phyloP scores from a whole-genome alignment of 2,329 filamentous ascomycete genomes.

The Alternaria solani region DNA sequence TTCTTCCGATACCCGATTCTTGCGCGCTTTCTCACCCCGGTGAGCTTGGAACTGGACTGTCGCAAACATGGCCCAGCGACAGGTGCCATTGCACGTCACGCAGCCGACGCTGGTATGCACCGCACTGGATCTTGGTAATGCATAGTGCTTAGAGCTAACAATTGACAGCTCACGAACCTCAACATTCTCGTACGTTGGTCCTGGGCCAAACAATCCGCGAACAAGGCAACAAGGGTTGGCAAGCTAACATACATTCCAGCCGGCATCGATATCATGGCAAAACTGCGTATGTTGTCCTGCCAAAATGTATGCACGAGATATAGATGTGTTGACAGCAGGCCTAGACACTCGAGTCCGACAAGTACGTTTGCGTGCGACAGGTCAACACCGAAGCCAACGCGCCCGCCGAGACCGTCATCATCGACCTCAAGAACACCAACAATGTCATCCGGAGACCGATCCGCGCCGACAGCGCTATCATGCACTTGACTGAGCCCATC shows the following conservation, averaged over 20 bases:
- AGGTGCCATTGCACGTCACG: constrained; percentile 81
- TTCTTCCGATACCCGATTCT: constrained; percentile 45
- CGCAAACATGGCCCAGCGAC: constrained; percentile 71
- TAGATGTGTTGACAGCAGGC: constrained; percentile 28
- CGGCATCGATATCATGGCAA: constrained; percentile 82
- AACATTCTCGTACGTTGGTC: constrained; percentile 57
- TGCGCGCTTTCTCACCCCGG: constrained; percentile 43
- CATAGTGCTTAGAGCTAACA: constrained; percentile 38
- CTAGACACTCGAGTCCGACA: constrained; percentile 96
- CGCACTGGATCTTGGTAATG: constrained; percentile 6
- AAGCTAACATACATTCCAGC: constrained; percentile 57
- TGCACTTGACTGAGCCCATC: constrained; percentile 97
- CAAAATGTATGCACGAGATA: background rate
- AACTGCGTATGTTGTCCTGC: constrained; percentile 71
- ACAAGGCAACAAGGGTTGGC: constrained; percentile 24
- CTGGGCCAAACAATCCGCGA: constrained; percentile 20
- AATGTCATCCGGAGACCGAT: constrained; percentile 93
- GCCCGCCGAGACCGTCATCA: constrained; percentile 92
- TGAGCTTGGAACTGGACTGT: constrained; percentile 51
- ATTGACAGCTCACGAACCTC: constrained; percentile 54
- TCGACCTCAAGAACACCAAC: constrained; percentile 97
- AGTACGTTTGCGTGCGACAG: constrained; percentile 95
- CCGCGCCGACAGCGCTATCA: constrained; percentile 99
- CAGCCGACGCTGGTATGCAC: constrained; percentile 79
- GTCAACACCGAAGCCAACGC: constrained; percentile 80